Percentiles rank a stretch among this genome's conserved stretches.
Conservation (phyloP, 768 basidiomycete species). For the Suillus bovinus region DNA sequence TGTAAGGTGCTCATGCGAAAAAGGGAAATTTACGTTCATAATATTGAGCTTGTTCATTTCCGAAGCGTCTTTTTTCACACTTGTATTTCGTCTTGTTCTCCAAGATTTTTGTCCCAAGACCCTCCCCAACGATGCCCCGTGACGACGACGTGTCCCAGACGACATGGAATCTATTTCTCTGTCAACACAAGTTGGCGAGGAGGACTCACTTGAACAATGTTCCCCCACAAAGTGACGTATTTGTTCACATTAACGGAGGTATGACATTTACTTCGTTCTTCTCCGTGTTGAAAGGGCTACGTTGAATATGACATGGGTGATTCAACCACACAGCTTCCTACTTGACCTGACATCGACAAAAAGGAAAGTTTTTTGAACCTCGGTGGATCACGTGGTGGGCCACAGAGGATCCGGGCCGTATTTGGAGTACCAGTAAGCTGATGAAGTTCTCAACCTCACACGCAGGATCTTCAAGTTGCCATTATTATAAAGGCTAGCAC, state of each 20-base stretch:
- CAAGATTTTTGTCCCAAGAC: background rate
- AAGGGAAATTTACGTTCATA: background rate
- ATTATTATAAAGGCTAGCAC: background rate
- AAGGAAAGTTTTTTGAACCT: background rate
- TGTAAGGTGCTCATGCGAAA: background rate
- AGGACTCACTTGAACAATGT: background rate
- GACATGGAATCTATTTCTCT: background rate
- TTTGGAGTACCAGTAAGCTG: background rate
- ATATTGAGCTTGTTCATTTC: slow-evolving; percentile 1
- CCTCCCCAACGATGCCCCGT: background rate
- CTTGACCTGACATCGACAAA: background rate
- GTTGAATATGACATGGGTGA: background rate
- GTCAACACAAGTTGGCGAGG: background rate
- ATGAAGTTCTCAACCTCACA: slow-evolving; percentile 5
- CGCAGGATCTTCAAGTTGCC: slow-evolving; percentile 3
- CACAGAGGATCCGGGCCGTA: background rate
- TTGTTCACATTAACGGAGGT: background rate
- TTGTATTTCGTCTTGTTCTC: background rate
- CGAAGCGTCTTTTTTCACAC: background rate
- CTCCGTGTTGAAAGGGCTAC: background rate
- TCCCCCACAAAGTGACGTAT: background rate
- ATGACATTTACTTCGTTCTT: background rate
- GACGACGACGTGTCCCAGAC: background rate
- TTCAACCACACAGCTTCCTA: background rate
- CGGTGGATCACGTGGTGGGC: background rate